A percentile compares a stretch with the other conserved stretches of the same genome.
These are phyloP conservation scores for Cryptococcus sp. DNA, from an alignment of 1,284 basidiomycete species.

Conservation along the genomic window DNA sequence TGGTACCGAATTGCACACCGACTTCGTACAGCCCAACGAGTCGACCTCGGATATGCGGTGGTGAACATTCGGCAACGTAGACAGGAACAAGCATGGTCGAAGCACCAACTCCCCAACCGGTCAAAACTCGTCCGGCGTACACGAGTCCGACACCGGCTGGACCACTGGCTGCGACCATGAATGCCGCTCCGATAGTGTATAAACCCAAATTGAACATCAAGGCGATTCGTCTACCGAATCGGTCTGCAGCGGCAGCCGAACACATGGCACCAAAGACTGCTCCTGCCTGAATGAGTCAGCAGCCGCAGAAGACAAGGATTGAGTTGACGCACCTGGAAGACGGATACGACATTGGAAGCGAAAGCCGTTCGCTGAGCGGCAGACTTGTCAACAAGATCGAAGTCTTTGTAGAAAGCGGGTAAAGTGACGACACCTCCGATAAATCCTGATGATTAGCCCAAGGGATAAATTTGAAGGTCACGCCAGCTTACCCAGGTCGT, in stretches of 20 bases:
- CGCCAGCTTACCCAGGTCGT: conserved; percentile 10
- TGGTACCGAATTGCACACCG: conserved; percentile 45
- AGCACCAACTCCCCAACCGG: conserved; percentile 43
- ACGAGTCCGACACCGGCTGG: conserved; percentile 22
- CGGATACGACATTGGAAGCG: conserved; percentile 13
- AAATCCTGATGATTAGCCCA: conserved; percentile 6
- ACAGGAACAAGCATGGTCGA: conserved; percentile 35
- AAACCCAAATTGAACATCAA: conserved; percentile 17
- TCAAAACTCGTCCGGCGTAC: conserved; percentile 38
- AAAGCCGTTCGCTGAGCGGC: conserved; percentile 6
- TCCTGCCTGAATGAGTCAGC: conserved; percentile 5
- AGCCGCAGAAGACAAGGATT: not conserved
- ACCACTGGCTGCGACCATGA: conserved; percentile 33
- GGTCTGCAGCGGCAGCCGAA: conserved; percentile 1
- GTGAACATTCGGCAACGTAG: conserved; percentile 45
- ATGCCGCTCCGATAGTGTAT: conserved; percentile 40
- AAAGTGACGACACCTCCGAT: conserved; percentile 13
- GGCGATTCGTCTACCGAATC: conserved; percentile 8
- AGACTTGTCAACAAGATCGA: conserved; percentile 2
- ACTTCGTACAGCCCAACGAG: conserved; percentile 51
- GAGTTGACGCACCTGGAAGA: conserved; percentile 4
- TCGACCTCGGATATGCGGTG: conserved; percentile 38
- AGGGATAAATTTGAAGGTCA: not conserved
- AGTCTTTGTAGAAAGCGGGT: conserved; percentile 12
- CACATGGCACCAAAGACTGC: conserved; percentile 7